Conservation (phyloP, 257 asterid genomes). For the Linderniella brevidens region DNA sequence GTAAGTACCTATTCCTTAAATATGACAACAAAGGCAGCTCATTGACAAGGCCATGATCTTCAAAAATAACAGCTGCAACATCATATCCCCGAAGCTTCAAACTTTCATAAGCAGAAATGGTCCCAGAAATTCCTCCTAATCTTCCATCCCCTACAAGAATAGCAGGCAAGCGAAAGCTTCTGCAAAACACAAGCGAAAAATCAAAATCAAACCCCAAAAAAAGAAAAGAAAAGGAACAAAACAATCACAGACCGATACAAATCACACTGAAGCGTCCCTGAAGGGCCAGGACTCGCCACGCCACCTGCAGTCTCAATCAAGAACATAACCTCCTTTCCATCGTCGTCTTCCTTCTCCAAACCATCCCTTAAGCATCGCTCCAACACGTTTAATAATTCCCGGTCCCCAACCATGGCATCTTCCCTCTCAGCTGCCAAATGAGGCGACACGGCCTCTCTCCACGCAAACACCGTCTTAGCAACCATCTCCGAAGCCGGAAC, state of each 20-base stretch:
- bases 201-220: neutral
- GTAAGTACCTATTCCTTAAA: constrained; percentile 43
- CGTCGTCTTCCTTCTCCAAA: constrained; percentile 10
- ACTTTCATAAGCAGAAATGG: constrained; percentile 91
- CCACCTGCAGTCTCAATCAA: constrained; percentile 98
- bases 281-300: constrained; percentile 95
- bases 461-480: constrained; percentile 67
- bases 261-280: constrained; percentile 90
- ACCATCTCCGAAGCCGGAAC: constrained; percentile 35
- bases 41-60: constrained; percentile 75
- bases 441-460: constrained; percentile 83
- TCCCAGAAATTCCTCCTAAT: constrained; percentile 95
- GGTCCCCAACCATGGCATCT: constrained; percentile 43
- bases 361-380: constrained; percentile 34
- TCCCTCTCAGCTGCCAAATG: constrained; percentile 86
- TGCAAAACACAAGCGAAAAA: constrained; percentile 20
- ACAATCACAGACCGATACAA: constrained; percentile 42
- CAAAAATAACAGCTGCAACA: constrained; percentile 70
- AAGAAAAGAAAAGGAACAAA: neutral
- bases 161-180: constrained; percentile 90
- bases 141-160: constrained; percentile 95
- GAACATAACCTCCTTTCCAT: constrained; percentile 34
- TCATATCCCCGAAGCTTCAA: constrained; percentile 85
- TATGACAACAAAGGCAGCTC: constrained; percentile 65
- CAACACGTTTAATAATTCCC: constrained; percentile 48